Evolutionary conservation across 257 asterid genomes (phyloP), one percentile per base, ranked within the genome.

Genomic region (Cynanchum wilfordii): DNA sequence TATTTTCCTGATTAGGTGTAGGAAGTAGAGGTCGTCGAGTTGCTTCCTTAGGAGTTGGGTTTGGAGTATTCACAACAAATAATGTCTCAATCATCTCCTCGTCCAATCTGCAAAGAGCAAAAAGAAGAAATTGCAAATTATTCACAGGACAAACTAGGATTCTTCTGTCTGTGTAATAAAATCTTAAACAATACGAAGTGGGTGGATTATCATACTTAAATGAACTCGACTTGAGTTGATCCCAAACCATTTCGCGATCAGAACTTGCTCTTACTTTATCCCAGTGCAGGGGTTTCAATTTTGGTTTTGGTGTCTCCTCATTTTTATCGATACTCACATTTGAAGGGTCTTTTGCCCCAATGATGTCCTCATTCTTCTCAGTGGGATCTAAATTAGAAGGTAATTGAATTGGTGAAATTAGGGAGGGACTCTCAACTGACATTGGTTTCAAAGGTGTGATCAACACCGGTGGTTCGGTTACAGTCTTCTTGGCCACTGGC

Each of bases 171-270:
- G 55, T 54, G 8, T 11, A 45, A 30, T 50, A 58, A 69, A 12
- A 50, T 49, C 17, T n/a, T 47, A 2, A 73, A 25, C 17, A 33
- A 77, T 47, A 22, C 55, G 11, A 69, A 74, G 69, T 38, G 57
- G 44, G 51, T 40, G 57, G 59, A 71, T 10, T 62, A 66, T 79
- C 84, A 67, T 90, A 92, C 99, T 85, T 89, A 60, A 94, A 94
- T 20, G 97, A 87, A 88, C 98, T 88, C 81, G 89, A 87, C 81
- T 90, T 87, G 47, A 95, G 84, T 60, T 92, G 99, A 88, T 95
- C 99, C 99, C 98, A 95, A 78, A 92, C 98, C 97, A 90, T 95
- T 83, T 89, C 97, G 30, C 96, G 83, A 76, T 89, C 97, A 29
- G 99, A 95, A 63, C 93, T 92, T 29, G 97, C 99, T 81, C 93